phyloP scores from a whole-genome alignment of 352 stramenopile genomes.

The Thalassiosira exigua region DNA sequence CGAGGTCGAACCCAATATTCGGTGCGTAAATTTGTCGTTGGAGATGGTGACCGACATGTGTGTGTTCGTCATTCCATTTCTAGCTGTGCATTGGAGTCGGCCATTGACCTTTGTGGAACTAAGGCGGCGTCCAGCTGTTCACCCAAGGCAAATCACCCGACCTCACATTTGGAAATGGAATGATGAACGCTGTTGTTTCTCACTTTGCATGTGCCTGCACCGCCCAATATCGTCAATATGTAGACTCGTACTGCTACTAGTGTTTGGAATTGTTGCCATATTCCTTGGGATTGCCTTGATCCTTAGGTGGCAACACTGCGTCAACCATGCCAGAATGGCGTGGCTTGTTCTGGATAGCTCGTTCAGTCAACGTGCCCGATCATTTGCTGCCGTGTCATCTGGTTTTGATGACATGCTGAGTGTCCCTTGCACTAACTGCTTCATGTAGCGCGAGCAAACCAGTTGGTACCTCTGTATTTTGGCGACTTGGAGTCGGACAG shows the following conservation, averaged over 20 bases:
- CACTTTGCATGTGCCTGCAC: conserved; percentile 19
- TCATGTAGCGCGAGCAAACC: no score
- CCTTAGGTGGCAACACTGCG: conserved; percentile 28
- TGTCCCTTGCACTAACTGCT: no score
- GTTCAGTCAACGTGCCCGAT: conserved; percentile 8
- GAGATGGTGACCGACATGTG: conserved; percentile 6
- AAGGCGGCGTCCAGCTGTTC: no score
- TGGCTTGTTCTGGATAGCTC: conserved; percentile 33
- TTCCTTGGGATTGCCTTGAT: conserved; percentile 41
- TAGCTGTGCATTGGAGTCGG: conserved; percentile 13
- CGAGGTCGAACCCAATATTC: conserved; percentile 46
- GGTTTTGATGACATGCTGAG: conserved; percentile 30
- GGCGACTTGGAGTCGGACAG: conserved; percentile 31
- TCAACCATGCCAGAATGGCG: conserved; percentile 39
- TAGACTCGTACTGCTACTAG: conserved; percentile 55
- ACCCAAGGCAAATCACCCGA: no score
- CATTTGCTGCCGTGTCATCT: conserved; percentile 11
- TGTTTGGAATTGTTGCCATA: conserved; percentile 39
- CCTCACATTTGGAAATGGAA: no score
- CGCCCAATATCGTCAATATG: conserved; percentile 36
- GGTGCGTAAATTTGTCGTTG: conserved; percentile 49
- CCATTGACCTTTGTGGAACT: no score
- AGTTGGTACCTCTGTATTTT: conserved; percentile 17
- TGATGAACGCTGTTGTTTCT: conserved; percentile 48
- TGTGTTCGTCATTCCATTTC: conserved; percentile 50